Conservation (phyloP, 108 stramenopile genomes). For the Fragilariopsis cylindrus region DNA sequence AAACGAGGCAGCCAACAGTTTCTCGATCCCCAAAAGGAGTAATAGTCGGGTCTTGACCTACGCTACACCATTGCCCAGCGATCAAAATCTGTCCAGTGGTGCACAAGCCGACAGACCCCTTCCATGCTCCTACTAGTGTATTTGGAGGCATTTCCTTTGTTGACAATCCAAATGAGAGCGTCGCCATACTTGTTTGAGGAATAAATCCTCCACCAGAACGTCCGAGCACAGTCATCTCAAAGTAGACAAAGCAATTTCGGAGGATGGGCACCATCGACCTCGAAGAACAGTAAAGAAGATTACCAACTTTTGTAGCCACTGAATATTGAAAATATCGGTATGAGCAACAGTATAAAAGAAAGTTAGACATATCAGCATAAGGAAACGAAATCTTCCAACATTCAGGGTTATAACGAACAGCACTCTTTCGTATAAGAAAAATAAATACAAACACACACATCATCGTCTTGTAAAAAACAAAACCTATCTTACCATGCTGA, state of each 20-base stretch:
- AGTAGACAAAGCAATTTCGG: conserved; percentile 92
- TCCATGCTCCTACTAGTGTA: conserved; percentile 93
- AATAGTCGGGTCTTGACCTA: conserved; percentile 51
- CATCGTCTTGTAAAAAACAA: not conserved
- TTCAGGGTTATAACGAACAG: too few species aligned
- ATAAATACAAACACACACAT: not conserved
- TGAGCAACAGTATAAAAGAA: conserved; percentile 50
- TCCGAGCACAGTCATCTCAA: conserved; percentile 88
- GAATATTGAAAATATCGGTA: conserved; percentile 30
- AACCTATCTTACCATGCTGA: conserved; percentile 51
- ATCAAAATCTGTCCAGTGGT: conserved; percentile 89
- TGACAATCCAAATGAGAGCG: conserved; percentile 88
- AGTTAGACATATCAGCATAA: not conserved
- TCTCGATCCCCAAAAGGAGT: conserved; percentile 71
- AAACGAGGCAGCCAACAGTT: conserved; percentile 93
- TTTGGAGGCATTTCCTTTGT: conserved; percentile 96
- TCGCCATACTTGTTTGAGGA: conserved; percentile 48
- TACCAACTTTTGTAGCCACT: conserved; percentile 89
- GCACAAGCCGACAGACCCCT: conserved; percentile 90
- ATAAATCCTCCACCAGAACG: conserved; percentile 35
- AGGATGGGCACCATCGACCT: conserved; percentile 91
- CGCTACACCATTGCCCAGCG: conserved; percentile 79
- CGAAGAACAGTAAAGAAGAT: conserved; percentile 79
- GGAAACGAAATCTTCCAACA: too few species aligned
- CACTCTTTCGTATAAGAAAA: too few species aligned